A percentile compares a stretch with the other conserved stretches of the same genome.
These are phyloP conservation scores for Trichosporon faecale DNA, from an alignment of 1,284 basidiomycete species.

Conservation along the genomic window DNA sequence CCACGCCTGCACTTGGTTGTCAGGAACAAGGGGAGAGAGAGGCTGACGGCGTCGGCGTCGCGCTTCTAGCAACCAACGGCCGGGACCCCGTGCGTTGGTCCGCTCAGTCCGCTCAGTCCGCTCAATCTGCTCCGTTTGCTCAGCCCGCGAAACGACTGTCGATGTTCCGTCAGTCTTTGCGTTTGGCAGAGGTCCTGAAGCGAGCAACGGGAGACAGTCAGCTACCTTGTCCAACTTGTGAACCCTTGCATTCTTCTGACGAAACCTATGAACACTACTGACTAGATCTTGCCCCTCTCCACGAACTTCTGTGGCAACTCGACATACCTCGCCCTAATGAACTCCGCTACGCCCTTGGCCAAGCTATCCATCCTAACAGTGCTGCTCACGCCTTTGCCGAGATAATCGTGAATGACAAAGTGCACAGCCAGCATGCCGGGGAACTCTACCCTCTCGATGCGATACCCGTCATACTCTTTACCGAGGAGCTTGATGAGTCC, in stretches of 20 bases:
- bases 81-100: no score
- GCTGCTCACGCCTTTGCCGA: slow-evolving; percentile 27
- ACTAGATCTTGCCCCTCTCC: slow-evolving; percentile 20
- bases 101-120: no score
- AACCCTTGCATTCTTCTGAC: neutral
- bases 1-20: neutral
- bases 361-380: slow-evolving; percentile 22
- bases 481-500: slow-evolving; percentile 25
- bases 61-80: no score
- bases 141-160: no score
- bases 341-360: slow-evolving; percentile 26
- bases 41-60: no score
- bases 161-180: no score
- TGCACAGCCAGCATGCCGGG: slow-evolving; percentile 36
- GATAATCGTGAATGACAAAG: slow-evolving; percentile 43
- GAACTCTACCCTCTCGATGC: slow-evolving; percentile 35
- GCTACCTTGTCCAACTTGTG: no score
- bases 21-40: neutral
- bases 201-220: no score
- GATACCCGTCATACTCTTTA: slow-evolving; percentile 27
- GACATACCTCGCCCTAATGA: slow-evolving; percentile 18
- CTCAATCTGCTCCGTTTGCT: no score
- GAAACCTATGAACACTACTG: neutral
- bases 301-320: slow-evolving; percentile 22
- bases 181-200: no score